Conservation (phyloP, 164 flowering plant genomes). For the Aristolochia contorta region DNA sequence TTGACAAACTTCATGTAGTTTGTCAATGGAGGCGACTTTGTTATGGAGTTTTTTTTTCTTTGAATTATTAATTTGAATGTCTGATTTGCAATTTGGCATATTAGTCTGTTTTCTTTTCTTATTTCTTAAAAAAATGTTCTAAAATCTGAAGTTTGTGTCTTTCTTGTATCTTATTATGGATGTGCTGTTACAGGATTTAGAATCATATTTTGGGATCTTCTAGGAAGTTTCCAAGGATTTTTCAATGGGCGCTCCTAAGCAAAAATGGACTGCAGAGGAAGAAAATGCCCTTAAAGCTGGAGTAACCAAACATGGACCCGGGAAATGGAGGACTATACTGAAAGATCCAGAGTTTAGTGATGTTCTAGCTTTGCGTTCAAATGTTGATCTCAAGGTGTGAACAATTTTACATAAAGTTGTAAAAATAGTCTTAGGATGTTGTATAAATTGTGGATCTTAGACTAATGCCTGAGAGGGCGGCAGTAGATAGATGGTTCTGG, state of each 20-base stretch:
- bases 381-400: conserved; percentile 90
- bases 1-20: background rate
- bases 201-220: conserved; percentile 1
- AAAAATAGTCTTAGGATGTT: no score
- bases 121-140: background rate
- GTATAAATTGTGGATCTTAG: no score
- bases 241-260: conserved; percentile 94
- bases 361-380: conserved; percentile 69
- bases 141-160: background rate
- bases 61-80: background rate
- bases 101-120: background rate
- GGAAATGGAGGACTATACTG: conserved; percentile 97
- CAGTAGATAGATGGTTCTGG: no score
- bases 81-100: background rate
- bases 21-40: background rate
- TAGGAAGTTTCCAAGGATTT: conserved; percentile 5
- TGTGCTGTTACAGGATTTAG: conserved; percentile 2
- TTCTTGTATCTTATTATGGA: background rate
- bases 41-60: background rate
- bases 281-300: conserved; percentile 93
- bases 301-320: conserved; percentile 83
- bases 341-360: conserved; percentile 85
- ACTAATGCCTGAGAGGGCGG: no score
- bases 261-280: conserved; percentile 93
- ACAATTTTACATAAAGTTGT: no score